These are phyloP conservation scores for Tolypocladium pustulatum DNA, from an alignment of 2,329 filamentous ascomycete species.

Conservation along the genomic window DNA sequence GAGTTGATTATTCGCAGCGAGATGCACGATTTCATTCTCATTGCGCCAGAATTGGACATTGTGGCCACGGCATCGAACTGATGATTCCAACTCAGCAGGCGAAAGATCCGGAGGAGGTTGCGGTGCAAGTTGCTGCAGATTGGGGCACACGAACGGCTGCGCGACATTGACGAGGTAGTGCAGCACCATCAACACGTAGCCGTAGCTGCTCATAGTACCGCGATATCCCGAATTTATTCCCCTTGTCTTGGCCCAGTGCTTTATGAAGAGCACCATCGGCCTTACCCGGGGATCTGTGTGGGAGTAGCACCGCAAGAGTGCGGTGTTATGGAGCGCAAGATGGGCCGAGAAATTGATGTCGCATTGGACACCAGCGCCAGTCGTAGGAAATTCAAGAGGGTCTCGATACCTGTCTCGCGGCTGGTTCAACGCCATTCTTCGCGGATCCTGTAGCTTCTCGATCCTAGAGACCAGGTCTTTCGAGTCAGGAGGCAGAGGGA, in stretches of 20 bases:
- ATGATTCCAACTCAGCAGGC: slow-evolving; percentile 11
- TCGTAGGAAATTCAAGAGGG: slow-evolving; percentile 66
- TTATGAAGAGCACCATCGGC: slow-evolving; percentile 74
- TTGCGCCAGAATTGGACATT: slow-evolving; percentile 71
- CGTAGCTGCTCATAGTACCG: slow-evolving; percentile 80
- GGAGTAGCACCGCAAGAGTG: slow-evolving; percentile 74
- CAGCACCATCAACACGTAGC: slow-evolving; percentile 84
- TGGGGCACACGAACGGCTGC: slow-evolving; percentile 71
- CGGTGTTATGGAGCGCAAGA: slow-evolving; percentile 74
- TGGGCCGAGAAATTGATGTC: slow-evolving; percentile 88
- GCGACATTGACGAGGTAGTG: slow-evolving; percentile 82
- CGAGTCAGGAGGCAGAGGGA: slow-evolving; percentile 25
- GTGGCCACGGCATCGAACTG: slow-evolving; percentile 46
- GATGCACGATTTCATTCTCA: slow-evolving; percentile 54
- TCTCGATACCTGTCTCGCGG: slow-evolving; percentile 44
- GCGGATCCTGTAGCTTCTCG: slow-evolving; percentile 35
- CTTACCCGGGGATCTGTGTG: slow-evolving; percentile 67
- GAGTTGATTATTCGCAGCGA: slow-evolving; percentile 47
- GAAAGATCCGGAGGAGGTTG: slow-evolving; percentile 23
- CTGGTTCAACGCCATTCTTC: slow-evolving; percentile 38
- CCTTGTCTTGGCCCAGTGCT: slow-evolving; percentile 79
- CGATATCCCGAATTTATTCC: slow-evolving; percentile 81
- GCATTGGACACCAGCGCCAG: slow-evolving; percentile 71
- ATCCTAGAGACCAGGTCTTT: slow-evolving; percentile 29
- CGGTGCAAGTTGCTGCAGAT: slow-evolving; percentile 55